phyloP scores from a whole-genome alignment of 495 filamentous ascomycete species.

The Aspergillus nidulans region DNA sequence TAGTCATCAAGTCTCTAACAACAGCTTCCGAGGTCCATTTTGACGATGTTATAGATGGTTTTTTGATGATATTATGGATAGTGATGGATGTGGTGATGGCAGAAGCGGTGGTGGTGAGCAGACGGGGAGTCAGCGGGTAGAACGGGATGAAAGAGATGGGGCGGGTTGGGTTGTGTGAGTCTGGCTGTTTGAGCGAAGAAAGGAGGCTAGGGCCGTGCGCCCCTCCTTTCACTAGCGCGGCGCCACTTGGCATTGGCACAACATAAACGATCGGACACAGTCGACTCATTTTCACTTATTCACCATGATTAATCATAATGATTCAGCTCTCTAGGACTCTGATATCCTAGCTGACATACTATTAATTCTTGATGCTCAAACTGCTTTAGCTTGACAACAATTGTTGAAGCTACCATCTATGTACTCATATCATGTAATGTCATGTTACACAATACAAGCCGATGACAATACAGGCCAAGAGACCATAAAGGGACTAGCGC shows the following conservation, averaged over 20 bases:
- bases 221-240: conserved; percentile 12
- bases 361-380: neutral
- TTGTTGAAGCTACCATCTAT: neutral
- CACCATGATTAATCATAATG: neutral
- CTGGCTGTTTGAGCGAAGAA: neutral
- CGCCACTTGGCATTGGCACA: conserved; percentile 8
- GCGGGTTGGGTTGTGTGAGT: neutral
- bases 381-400: neutral
- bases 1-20: conserved; percentile 1
- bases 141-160: conserved; percentile 5
- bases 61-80: conserved; percentile 2
- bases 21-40: conserved; percentile 20
- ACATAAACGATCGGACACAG: neutral
- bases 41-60: conserved; percentile 5
- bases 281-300: conserved; percentile 1
- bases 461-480: conserved; percentile 11
- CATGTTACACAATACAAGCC: neutral
- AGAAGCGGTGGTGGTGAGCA: conserved; percentile 9
- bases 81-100: neutral
- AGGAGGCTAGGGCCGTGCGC: conserved; percentile 1
- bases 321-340: no score
- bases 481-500: no score
- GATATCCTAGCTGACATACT: no score
- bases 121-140: conserved; percentile 7
- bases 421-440: neutral